phyloP scores from a whole-genome alignment of 2,329 filamentous ascomycete species.

The Atkinsonella texensis region DNA sequence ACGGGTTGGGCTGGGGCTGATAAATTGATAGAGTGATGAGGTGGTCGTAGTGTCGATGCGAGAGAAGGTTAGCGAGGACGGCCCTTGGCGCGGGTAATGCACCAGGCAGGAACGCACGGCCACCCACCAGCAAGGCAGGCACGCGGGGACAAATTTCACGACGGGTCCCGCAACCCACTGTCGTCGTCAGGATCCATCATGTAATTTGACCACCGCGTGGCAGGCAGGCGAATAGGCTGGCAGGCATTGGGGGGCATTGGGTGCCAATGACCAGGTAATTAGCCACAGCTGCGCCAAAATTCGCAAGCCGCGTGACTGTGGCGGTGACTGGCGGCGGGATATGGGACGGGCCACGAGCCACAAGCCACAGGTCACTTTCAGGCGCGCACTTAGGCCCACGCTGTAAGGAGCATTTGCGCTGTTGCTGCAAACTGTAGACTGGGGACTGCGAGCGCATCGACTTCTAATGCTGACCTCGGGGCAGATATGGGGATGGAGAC shows the following conservation, averaged over 20 bases:
- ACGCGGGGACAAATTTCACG: background rate
- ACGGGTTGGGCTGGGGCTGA: background rate
- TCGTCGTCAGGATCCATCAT: no score
- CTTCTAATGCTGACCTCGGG: background rate
- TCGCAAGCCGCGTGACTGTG: background rate
- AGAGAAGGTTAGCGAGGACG: constrained; percentile 1
- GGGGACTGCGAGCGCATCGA: background rate
- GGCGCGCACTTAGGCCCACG: no score
- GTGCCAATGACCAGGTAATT: no score
- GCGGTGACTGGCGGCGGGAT: background rate
- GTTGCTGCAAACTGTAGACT: background rate
- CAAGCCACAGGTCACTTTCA: no score
- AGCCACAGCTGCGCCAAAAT: background rate
- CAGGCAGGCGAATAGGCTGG: background rate
- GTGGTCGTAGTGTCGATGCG: constrained; percentile 1
- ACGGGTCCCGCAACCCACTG: no score
- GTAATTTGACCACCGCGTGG: background rate
- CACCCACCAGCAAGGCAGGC: background rate
- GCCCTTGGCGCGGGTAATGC: background rate
- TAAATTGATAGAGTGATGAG: background rate
- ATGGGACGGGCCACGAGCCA: background rate
- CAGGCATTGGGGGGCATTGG: background rate
- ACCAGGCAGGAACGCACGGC: background rate
- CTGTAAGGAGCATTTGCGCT: no score
- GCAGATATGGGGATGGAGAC: background rate